phyloP scores from a whole-genome alignment of 2,329 filamentous ascomycete genomes.

The Clonostachys rhizophaga region DNA sequence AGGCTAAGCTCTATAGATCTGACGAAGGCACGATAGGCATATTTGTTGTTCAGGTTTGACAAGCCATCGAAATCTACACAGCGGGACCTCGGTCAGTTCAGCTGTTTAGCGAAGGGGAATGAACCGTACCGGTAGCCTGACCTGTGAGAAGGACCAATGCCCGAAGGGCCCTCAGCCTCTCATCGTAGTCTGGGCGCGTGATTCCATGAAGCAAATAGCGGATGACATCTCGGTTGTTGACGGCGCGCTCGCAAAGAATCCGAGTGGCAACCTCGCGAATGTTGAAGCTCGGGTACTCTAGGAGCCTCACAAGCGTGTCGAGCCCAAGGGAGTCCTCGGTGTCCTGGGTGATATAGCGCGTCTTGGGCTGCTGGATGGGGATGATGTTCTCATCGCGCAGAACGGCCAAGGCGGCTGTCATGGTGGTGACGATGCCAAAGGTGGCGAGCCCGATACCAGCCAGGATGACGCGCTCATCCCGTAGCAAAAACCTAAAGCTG shows the following conservation, averaged over 20 bases:
- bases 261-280: slow-evolving; percentile 65
- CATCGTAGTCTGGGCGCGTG: slow-evolving; percentile 52
- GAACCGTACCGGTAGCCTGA: slow-evolving; percentile 23
- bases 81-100: slow-evolving; percentile 1
- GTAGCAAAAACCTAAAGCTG: slow-evolving; percentile 21
- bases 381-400: slow-evolving; percentile 64
- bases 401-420: slow-evolving; percentile 52
- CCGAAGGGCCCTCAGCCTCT: slow-evolving; percentile 51
- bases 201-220: slow-evolving; percentile 52
- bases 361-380: slow-evolving; percentile 57
- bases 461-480: slow-evolving; percentile 50
- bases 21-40: slow-evolving; percentile 53
- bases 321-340: slow-evolving; percentile 68
- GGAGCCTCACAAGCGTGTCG: slow-evolving; percentile 61
- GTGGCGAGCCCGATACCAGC: slow-evolving; percentile 52
- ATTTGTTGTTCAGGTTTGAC: slow-evolving; percentile 40
- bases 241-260: slow-evolving; percentile 50
- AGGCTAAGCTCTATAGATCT: slow-evolving; percentile 53
- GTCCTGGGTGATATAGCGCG: slow-evolving; percentile 70
- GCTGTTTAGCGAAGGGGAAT: not conserved
- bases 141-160: slow-evolving; percentile 50
- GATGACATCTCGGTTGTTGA: slow-evolving; percentile 52
- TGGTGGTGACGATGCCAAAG: slow-evolving; percentile 50
- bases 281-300: slow-evolving; percentile 67
- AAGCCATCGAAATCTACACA: slow-evolving; percentile 27